Evolutionary conservation across 2,329 filamentous ascomycete genomes (phyloP).

Genomic region (Apiospora phragmitis): DNA sequence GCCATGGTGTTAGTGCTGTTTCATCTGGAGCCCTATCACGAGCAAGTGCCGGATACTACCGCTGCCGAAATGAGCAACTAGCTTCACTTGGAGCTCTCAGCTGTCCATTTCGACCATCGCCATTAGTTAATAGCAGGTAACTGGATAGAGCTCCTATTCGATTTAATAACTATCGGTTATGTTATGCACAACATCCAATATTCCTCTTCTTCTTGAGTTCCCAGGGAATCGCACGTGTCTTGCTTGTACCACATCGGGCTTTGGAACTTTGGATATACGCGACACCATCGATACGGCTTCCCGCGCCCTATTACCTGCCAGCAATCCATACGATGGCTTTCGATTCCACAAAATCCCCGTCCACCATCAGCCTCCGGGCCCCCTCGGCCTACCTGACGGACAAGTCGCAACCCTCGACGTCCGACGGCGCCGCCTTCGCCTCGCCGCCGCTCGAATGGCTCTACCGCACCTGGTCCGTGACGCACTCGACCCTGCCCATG

Average conservation of each 20-base stretch:
- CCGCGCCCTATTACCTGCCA: background rate
- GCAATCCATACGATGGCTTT: background rate
- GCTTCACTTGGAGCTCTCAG: background rate
- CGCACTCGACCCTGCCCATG: constrained; percentile 76
- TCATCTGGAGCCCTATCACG: background rate
- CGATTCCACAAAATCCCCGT: constrained; percentile 6
- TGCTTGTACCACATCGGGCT: too few species aligned
- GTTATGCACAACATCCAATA: background rate
- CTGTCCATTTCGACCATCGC: background rate
- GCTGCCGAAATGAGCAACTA: constrained; percentile 6
- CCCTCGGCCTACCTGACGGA: background rate
- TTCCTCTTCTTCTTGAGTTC: background rate
- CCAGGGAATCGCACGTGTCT: background rate
- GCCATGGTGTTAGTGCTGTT: background rate
- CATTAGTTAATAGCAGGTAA: background rate
- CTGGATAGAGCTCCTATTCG: background rate
- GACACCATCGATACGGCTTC: background rate
- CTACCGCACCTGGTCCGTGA: constrained; percentile 69
- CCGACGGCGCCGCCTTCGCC: constrained; percentile 30
- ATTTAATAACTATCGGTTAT: too few species aligned
- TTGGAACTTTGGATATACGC: background rate
- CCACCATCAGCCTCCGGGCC: constrained; percentile 16
- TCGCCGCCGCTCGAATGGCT: constrained; percentile 60
- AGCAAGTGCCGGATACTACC: constrained; percentile 14
- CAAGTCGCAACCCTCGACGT: constrained; percentile 11